Conservation (phyloP, 495 filamentous ascomycete genomes). For the Penicillium goetzii region DNA sequence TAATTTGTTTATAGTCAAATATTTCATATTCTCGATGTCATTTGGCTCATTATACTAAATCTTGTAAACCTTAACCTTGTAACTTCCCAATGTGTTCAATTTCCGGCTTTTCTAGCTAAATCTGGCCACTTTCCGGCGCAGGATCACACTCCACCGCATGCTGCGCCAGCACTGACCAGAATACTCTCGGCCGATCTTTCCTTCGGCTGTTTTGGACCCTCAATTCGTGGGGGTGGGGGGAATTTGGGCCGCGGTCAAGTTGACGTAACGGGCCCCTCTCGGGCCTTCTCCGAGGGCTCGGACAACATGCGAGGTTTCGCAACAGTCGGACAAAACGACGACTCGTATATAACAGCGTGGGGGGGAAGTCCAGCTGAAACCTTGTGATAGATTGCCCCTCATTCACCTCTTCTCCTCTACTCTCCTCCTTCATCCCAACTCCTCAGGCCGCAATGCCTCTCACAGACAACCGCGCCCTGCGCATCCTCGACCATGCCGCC, state of each 20-base stretch:
- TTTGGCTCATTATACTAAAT: background rate
- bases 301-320: slow-evolving; percentile 18
- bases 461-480: slow-evolving; percentile 66
- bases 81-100: background rate
- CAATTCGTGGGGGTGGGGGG: background rate
- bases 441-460: slow-evolving; percentile 48
- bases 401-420: background rate
- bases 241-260: slow-evolving; percentile 6
- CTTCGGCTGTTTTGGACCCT: background rate
- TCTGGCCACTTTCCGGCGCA: background rate
- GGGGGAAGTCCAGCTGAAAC: background rate
- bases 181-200: background rate
- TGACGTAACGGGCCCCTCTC: slow-evolving; percentile 17
- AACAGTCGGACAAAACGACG: slow-evolving; percentile 12
- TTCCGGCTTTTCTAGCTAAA: background rate
- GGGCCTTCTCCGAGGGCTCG: slow-evolving; percentile 24
- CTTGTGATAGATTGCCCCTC: background rate
- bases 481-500: slow-evolving; percentile 69
- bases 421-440: background rate
- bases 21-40: background rate
- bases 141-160: background rate
- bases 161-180: background rate
- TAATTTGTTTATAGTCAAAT: background rate
- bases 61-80: background rate
- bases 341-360: slow-evolving; percentile 3